Evolutionary conservation across 1,139 yeast genomes (phyloP), one percentile per base, ranked within the genome.

Genomic region (Hyphopichia burtonii): DNA sequence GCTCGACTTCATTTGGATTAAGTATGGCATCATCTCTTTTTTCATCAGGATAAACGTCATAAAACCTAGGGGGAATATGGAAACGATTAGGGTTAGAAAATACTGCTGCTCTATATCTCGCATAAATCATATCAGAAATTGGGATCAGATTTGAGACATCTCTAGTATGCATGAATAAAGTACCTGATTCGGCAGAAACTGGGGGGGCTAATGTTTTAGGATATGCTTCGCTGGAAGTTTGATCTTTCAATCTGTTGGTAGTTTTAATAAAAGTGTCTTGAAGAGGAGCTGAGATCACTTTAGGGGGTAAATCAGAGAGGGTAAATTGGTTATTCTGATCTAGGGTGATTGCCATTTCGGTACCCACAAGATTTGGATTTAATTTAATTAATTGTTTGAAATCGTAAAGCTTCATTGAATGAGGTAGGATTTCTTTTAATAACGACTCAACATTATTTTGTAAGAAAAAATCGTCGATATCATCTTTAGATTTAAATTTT

Each of bases 31-130:
- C 25, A 16, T 23, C 14, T 31, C 55, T 56, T 3, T 53, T 41
- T 31, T 66, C 72, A 25, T 63, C 58, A 1, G 75, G 71, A 41
- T 59, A 66, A 17, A 65, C 36, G 1, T 59, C 58, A 18, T 59
- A 54, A 44, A 71, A 62, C 23, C 52, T 55, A 2, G 69, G 69
- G 1, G 63, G 62, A 1, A 47, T 53, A 7, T 36, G 35, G 31
- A 45, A 40, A 19, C 51, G 53, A 17, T 58, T 59, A n/a, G 17
- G 14, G 8, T 17, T 35, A 1, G 58, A 42, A 44, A 68, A 65
- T 9, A 68, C 68, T 3, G 54, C 54, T 3, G 44, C 48, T 39
- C 69, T 58, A 48, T 69, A 73, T 27, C 54, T 49, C 27, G 49
- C 44, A 41, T 63, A 65, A 7, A 54, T 47, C 25, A 34, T 38